These are phyloP conservation scores for Ogataea angusta DNA, from an alignment of 805 yeast species.

Conservation along the genomic window DNA sequence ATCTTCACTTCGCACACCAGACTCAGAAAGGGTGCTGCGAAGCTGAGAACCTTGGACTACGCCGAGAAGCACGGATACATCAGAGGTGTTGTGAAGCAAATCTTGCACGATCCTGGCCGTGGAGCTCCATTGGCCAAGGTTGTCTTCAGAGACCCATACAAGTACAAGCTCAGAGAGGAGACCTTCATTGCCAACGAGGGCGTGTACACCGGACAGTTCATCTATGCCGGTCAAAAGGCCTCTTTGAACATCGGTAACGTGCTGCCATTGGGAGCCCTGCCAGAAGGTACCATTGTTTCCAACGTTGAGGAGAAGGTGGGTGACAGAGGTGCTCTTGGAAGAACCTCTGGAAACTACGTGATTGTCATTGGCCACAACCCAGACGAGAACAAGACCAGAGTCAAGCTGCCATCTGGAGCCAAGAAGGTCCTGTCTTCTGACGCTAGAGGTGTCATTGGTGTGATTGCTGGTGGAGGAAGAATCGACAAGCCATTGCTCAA, in stretches of 20 bases:
- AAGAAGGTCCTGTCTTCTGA: constrained; percentile 93
- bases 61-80: constrained; percentile 99
- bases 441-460: constrained; percentile 99
- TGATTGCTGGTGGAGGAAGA: constrained; percentile 99
- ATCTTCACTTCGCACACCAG: constrained; percentile 99
- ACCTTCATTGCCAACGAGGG: constrained; percentile 99
- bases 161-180: constrained; percentile 96
- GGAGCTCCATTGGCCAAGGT: constrained; percentile 99
- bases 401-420: constrained; percentile 98
- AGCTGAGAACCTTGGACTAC: constrained; percentile 97
- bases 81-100: constrained; percentile 98
- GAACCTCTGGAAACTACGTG: constrained; percentile 99
- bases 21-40: constrained; percentile 99
- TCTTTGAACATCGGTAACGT: constrained; percentile 96
- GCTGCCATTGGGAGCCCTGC: constrained; percentile 93
- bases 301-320: constrained; percentile 98
- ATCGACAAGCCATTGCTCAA: constrained; percentile 98
- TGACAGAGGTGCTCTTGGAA: constrained; percentile 99
- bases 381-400: constrained; percentile 98
- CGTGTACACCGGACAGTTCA: constrained; percentile 98
- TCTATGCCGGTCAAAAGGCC: constrained; percentile 99
- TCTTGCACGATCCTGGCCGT: constrained; percentile 99
- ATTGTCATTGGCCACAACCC: constrained; percentile 99
- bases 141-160: constrained; percentile 99
- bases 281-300: constrained; percentile 99